Evolutionary conservation across 768 basidiomycete genomes (phyloP), one percentile per base, ranked within the genome.

Genomic region (Thelephora aurantiotincta): DNA sequence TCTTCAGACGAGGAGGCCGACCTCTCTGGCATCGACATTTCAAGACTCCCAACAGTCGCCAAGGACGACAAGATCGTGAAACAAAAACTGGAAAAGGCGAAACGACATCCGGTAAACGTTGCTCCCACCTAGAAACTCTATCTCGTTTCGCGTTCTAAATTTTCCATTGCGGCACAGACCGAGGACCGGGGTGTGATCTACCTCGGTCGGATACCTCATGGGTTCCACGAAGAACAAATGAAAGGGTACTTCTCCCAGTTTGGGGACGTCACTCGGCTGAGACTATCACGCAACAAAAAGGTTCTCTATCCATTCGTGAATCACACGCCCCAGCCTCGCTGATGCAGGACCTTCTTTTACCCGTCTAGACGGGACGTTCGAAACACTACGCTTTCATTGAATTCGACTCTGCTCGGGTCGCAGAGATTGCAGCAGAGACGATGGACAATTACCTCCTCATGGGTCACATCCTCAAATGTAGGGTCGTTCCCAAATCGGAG

Each of bases 311-410:
- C 14, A 23, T 26, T 12, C 19, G 16, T 42, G 43, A 18, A 20
- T 6, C 34, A 30, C 12, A 7, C 26, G 2, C 11, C 36, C 23
- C 26, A 22, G 37, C 16, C 5, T 20, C 6, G 18, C n/a, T 50
- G 26, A 35, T n/a, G 14, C 6, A 11, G n/a, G n/a, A n/a, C n/a
- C n/a, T n/a, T 35, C 16, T 14, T 9, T 6, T n/a, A 18, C 34
- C n/a, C 16, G n/a, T 22, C 11, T 53, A 97, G 93, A 94, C 91
- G 12, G 96, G 96, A 47, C 75, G 75, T 52, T 94, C 94, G 42
- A 99, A 97, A 65, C 94, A 97, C 63, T 98, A 94, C 64, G 94
- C 79, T 2, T 98, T 94, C 70, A 71, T 99, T 57, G 94, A 98
- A 64, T 96, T 99, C 62, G 78, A 81, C 47, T 92, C 89, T 37